These are phyloP conservation scores for Favolaschia claudopus DNA, from an alignment of 768 basidiomycete genomes.

Conservation along the genomic window DNA sequence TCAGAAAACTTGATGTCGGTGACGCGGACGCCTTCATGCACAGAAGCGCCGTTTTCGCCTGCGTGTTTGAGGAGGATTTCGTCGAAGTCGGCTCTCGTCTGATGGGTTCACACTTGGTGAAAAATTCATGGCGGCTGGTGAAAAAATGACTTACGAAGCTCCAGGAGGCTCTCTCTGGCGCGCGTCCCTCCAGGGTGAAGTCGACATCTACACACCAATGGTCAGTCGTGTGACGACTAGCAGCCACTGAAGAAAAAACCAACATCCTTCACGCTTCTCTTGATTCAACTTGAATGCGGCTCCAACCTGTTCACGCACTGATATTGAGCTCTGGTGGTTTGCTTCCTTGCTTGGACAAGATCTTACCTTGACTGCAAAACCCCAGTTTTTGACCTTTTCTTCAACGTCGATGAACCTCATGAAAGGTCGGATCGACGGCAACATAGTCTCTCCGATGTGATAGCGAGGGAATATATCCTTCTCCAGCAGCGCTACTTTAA, in stretches of 20 bases:
- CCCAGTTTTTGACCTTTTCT: constrained; percentile 39
- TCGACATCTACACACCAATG: constrained; percentile 55
- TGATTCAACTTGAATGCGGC: constrained; percentile 51
- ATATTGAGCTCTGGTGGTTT: not conserved
- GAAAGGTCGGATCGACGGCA: constrained; percentile 44
- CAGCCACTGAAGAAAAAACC: constrained; percentile 27
- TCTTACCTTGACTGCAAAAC: constrained; percentile 46
- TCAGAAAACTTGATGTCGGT: constrained; percentile 56
- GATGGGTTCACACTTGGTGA: no score
- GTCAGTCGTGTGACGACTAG: not conserved
- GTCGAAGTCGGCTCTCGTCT: constrained; percentile 70
- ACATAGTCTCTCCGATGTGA: constrained; percentile 49
- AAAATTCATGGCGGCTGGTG: no score
- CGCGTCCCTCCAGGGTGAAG: constrained; percentile 60
- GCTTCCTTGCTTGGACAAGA: not conserved
- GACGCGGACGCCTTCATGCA: constrained; percentile 57
- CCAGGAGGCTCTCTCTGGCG: constrained; percentile 60
- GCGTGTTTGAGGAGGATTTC: constrained; percentile 66
- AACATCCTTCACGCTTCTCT: constrained; percentile 46
- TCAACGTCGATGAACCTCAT: constrained; percentile 45
- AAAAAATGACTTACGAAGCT: constrained; percentile 69
- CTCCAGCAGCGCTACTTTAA: constrained; percentile 38
- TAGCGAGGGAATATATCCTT: constrained; percentile 40
- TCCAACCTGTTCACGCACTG: constrained; percentile 38
- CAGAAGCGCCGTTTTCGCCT: constrained; percentile 49